Evolutionary conservation across 345 rosid genomes (phyloP), one percentile per base, ranked within the genome.

Genomic region (Eucalyptus pauciflora): DNA sequence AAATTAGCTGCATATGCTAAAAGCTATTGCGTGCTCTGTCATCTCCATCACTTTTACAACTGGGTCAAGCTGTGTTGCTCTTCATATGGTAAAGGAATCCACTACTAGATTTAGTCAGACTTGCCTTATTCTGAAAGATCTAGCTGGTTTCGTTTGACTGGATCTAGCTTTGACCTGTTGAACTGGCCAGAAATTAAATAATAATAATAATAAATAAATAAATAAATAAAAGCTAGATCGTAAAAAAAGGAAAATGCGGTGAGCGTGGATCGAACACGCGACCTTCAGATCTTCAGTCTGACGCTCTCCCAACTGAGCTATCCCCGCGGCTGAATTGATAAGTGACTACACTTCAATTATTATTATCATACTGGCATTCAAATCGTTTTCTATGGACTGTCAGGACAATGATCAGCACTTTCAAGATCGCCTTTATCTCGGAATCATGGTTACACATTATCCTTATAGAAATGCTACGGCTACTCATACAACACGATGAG

Each of bases 211-310:
- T 13, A 14, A 50, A 43, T 43, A 58, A 13, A 50, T 14, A 58
- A 64, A n/a, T 15, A 67, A 31, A 67, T 7, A 31, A 67, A 67
- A 67, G 79, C 2, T 31, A 31, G 43, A 67, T 67, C 79, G 11
- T 31, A 4, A 15, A 67, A 18, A 18, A 33, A 33, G 2, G 4
- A 27, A 50, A 27, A 29, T 95, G 97, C 98, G 97, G 97, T 95
- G 98, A 94, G 93, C 98, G 94, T 96, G 94, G 97, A 96, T 93
- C 96, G 99, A 96, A 96, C 97, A 96, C 96, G 96, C 94, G 98
- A 93, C 99, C 98, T 96, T 96, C 97, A 96, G 97, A 97, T 97
- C 98, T 97, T 97, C 98, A 97, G 97, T 95, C 98, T 95, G 96
- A 96, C 94, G 97, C 98, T 95, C 96, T 95, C 99, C 98, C 98